Base-by-base conservation (phyloP, 345 rosid genomes). In the Schrenkiella parvula region DNA sequence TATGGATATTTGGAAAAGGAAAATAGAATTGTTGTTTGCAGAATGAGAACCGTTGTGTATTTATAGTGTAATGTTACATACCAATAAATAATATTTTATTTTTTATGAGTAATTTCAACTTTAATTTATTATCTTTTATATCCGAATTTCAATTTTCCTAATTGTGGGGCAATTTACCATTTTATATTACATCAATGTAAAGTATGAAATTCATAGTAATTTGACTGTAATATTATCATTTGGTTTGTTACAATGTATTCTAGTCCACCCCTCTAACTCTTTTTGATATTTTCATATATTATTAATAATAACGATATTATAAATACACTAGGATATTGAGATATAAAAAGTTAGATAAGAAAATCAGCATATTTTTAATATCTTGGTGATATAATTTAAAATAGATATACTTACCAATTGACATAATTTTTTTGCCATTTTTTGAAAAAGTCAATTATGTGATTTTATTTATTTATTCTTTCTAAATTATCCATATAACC, bases 221-320 rank as follows among this genome's bases (percentile, higher is more conserved):
- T 50, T 70, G 74, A 41, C 53, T 72, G 48, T 17, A 17, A 25
- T 29, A 18, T 42, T 71, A 1, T 50, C 28, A 47, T 37, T 50
- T 28, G 12, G 37, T 50, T 70, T 71, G 53, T 17, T 71, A 62
- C 69, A 61, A 50, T 62, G 69, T 19, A 71, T 50, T 18, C 14
- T 34, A 58, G 58, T 70, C 74, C n/a, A n/a, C 58, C 26, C 37
- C 14, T 57, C 25, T 70, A 6, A 58, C 10, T n/a, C n/a, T n/a
- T n/a, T n/a, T n/a, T n/a, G n/a, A n/a, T n/a, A n/a, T n/a, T n/a
- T n/a, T n/a, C n/a, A n/a, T n/a, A n/a, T n/a, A n/a, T n/a, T n/a
- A n/a, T n/a, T n/a, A n/a, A n/a, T n/a, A n/a, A n/a, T n/a, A n/a
- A n/a, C n/a, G n/a, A n/a, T 58, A 4, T 37, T 34, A 6, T 1